Evolutionary conservation across 1,139 yeast genomes (phyloP).

Genomic region (Debaryomyces nepalensis): DNA sequence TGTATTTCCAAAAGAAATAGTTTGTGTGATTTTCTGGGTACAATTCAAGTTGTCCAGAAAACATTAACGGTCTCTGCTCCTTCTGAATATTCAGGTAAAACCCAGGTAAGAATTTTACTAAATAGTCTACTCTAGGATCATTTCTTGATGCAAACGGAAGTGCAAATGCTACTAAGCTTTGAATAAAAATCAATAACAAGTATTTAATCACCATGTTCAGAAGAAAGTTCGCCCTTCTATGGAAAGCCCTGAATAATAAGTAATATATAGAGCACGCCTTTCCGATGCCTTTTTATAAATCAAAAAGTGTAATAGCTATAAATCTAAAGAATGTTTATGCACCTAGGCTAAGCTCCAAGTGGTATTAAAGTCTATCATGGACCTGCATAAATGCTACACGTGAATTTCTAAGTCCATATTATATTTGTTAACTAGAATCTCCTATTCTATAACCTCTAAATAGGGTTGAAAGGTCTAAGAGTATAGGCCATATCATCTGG

Average conservation of each 20-base stretch:
- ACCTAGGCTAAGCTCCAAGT: neutral
- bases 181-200: constrained; percentile 12
- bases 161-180: constrained; percentile 18
- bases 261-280: neutral
- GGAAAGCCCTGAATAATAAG: neutral
- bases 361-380: constrained; percentile 2
- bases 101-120: constrained; percentile 51
- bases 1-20: constrained; percentile 82
- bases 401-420: neutral
- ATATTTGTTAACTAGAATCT: neutral
- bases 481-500: too few relatives aligned
- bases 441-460: neutral
- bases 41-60: constrained; percentile 71
- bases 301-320: neutral
- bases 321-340: neutral
- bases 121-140: constrained; percentile 28
- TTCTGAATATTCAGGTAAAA: constrained; percentile 33
- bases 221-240: neutral
- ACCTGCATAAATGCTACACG: constrained; percentile 8
- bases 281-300: constrained; percentile 1
- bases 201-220: constrained; percentile 11
- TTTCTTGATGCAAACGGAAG: constrained; percentile 27
- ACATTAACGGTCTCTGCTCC: constrained; percentile 56
- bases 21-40: constrained; percentile 59
- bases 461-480: too few relatives aligned